A percentile compares a stretch with the other conserved stretches of the same genome.
Evolutionary conservation across 2,329 filamentous ascomycete species (phyloP).

Genomic region (Penicillium glabrum): DNA sequence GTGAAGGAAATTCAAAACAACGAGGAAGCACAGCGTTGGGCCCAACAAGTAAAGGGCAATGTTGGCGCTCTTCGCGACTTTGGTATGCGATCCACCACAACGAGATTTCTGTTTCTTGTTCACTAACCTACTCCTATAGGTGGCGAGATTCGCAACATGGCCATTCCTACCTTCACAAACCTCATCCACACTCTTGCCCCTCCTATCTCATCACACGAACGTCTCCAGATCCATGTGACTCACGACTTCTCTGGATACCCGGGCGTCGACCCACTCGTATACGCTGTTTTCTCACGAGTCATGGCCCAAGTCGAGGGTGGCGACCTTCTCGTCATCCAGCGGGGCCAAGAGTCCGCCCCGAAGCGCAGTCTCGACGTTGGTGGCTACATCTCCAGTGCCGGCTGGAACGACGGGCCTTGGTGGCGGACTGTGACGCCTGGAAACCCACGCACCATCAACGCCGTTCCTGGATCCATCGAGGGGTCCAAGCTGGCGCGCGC

Average conservation of each 20-base stretch:
- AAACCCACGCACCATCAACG: conserved; percentile 71
- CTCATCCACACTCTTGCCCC: conserved; percentile 93
- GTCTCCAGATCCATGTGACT: conserved; percentile 93
- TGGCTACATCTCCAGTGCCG: conserved; percentile 44
- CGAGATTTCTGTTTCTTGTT: not conserved
- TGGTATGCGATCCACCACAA: conserved; percentile 53
- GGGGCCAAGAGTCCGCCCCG: conserved; percentile 78
- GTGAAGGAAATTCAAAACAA: conserved; percentile 96
- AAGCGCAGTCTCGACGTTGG: conserved; percentile 57
- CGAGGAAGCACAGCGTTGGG: conserved; percentile 95
- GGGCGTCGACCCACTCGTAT: conserved; percentile 87
- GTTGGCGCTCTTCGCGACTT: conserved; percentile 74
- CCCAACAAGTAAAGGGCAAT: conserved; percentile 88
- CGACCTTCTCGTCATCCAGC: conserved; percentile 89
- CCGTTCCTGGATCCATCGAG: conserved; percentile 77
- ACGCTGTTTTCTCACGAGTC: conserved; percentile 87
- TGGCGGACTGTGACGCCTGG: conserved; percentile 67
- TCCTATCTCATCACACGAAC: conserved; percentile 94
- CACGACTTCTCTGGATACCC: conserved; percentile 95
- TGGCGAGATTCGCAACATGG: conserved; percentile 80
- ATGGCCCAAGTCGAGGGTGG: conserved; percentile 99
- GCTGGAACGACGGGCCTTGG: conserved; percentile 94
- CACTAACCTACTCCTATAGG: conserved; percentile 52
- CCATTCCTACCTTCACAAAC: conserved; percentile 90
- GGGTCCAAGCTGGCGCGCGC: conserved; percentile 90